Evolutionary conservation across 805 yeast species (phyloP), one percentile per base, ranked within the genome.

Genomic region (Lachancea meyersii): DNA sequence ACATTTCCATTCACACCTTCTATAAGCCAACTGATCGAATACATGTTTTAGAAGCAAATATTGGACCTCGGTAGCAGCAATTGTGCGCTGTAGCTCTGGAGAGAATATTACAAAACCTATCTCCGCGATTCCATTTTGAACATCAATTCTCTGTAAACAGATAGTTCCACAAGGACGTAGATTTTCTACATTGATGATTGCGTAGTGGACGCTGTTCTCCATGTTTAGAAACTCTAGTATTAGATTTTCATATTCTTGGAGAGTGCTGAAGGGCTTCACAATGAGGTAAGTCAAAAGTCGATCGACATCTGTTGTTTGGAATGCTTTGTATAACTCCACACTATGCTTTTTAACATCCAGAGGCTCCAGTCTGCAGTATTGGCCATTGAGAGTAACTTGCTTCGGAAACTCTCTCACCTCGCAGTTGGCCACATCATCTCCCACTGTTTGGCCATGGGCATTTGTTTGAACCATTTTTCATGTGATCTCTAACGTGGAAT

Each of bases 1-100:
- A 44, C 67, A 64, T 44, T 57, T 62, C 69, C 69, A 64, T 41
- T 63, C 66, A 37, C 48, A 51, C 10, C 68, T 50, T 19, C 69
- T 50, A 45, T 60, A 58, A 2, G 58, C 55, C 36, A 61, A 47
- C 4, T 28, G 45, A 3, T 57, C 62, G 38, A 63, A 60, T 1
- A 56, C 63, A 36, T 60, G 48, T 31, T 48, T 49, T 48, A 56
- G 50, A 41, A 61, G 39, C 23, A 63, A 48, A 44, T 52, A 63
- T 36, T 57, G 55, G 3, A 58, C 61, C 41, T 64, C 69, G 1
- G 68, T 63, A 9, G 64, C 55, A 21, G 50, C 46, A 3, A 54
- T 48, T 9, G 64, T 61, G 23, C 53, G 43, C 35, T 45, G 46
- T 17, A 52, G 35, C 10, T 33, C 43, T 7, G 46, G 38, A 1